Conservation (phyloP, 441 rosid species). For the California macrophylla region DNA sequence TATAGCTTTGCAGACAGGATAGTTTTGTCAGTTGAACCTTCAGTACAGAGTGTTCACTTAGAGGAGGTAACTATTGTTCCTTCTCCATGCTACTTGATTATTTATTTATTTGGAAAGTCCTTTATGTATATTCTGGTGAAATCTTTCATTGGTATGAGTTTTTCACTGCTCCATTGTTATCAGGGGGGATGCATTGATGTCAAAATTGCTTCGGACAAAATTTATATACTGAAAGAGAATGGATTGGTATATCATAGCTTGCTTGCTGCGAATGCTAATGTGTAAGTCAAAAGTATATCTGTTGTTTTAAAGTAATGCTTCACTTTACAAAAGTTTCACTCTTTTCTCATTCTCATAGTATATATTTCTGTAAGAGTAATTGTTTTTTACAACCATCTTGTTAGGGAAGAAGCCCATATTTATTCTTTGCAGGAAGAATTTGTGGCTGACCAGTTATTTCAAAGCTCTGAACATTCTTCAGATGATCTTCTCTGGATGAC, state of each 20-base stretch:
- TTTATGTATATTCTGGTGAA: slow-evolving; percentile 2
- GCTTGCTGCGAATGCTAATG: slow-evolving; percentile 22
- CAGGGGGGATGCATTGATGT: slow-evolving; percentile 78
- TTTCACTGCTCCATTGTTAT: slow-evolving; percentile 21
- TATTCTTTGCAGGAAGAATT: slow-evolving; percentile 79
- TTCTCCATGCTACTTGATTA: background rate
- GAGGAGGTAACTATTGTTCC: slow-evolving; percentile 51
- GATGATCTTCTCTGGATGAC: slow-evolving; percentile 64
- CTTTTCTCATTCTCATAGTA: background rate
- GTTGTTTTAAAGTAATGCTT: background rate
- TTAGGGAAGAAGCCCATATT: slow-evolving; percentile 60
- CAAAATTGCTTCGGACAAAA: slow-evolving; percentile 55
- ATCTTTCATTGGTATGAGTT: slow-evolving; percentile 9
- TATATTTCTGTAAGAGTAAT: slow-evolving; percentile 12
- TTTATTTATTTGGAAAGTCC: background rate
- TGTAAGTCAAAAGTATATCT: slow-evolving; percentile 39
- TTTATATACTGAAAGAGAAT: slow-evolving; percentile 64
- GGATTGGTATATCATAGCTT: slow-evolving; percentile 45
- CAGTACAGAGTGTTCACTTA: slow-evolving; percentile 40
- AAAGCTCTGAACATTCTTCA: slow-evolving; percentile 55
- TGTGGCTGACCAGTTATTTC: slow-evolving; percentile 81
- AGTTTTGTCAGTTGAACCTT: slow-evolving; percentile 40
- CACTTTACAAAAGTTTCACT: background rate
- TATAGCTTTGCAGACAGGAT: slow-evolving; percentile 39
- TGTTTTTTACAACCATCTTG: slow-evolving; percentile 21